Percentiles rank a stretch among this genome's conserved stretches.
Evolutionary conservation across 1,139 yeast species (phyloP).

Genomic region (Groenewaldozyma auringiensis): DNA sequence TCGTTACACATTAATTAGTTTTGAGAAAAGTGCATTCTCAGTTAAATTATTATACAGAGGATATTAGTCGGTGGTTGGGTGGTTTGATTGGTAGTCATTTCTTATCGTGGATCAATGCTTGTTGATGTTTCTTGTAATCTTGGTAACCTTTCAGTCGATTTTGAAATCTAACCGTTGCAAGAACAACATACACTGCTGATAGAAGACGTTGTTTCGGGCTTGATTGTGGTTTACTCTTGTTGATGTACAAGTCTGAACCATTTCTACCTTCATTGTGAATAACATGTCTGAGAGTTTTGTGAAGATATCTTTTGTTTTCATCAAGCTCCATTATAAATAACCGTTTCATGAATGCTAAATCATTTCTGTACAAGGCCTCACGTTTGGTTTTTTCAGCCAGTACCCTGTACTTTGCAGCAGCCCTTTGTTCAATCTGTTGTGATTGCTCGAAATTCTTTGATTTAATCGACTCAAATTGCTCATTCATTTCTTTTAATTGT

Average conservation of each 20-base stretch:
- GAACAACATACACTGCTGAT: constrained; percentile 44
- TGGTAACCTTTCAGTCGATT: constrained; percentile 29
- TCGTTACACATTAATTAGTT: background rate
- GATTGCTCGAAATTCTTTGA: constrained; percentile 3
- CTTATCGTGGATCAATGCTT: background rate
- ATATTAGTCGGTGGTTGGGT: no score
- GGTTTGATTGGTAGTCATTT: no score
- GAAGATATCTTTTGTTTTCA: constrained; percentile 8
- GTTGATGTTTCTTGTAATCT: constrained; percentile 7
- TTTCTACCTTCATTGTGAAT: constrained; percentile 38
- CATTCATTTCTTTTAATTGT: background rate
- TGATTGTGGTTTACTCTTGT: background rate
- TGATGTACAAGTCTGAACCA: constrained; percentile 40
- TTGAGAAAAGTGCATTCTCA: background rate
- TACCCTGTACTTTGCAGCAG: constrained; percentile 19
- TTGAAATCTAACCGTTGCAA: constrained; percentile 49
- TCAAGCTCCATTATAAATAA: constrained; percentile 34
- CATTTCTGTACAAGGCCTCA: constrained; percentile 35
- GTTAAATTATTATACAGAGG: background rate
- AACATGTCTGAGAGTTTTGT: constrained; percentile 6
- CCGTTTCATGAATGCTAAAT: constrained; percentile 45
- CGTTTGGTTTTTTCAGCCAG: constrained; percentile 22
- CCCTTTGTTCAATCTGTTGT: constrained; percentile 12
- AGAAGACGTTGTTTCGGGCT: constrained; percentile 19
- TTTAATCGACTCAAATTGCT: background rate